A percentile compares a stretch with the other conserved stretches of the same genome.
phyloP scores from a whole-genome alignment of 1,284 basidiomycete species.

The Omphalotus olearius region DNA sequence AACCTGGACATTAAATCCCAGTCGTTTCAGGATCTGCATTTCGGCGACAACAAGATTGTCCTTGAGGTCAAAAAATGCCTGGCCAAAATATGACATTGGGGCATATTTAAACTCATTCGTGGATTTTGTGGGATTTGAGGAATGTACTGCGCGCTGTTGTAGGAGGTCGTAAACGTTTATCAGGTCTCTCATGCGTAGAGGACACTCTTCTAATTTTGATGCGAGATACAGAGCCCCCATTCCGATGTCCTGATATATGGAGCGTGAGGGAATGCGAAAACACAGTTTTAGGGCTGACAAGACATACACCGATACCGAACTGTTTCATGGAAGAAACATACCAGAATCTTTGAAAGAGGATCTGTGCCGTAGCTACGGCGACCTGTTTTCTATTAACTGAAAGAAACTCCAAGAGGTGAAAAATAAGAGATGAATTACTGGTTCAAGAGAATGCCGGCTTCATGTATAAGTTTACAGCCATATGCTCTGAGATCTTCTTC shows the following conservation, averaged over 20 bases:
- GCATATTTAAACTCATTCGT: slow-evolving; percentile 61
- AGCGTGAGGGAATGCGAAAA: neutral
- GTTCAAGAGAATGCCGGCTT: slow-evolving; percentile 86
- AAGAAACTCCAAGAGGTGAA: slow-evolving; percentile 11
- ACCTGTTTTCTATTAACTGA: slow-evolving; percentile 78
- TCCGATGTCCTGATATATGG: slow-evolving; percentile 69
- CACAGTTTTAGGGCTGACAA: slow-evolving; percentile 5
- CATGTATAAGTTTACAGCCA: slow-evolving; percentile 91
- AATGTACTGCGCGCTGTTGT: slow-evolving; percentile 56
- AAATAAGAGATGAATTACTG: slow-evolving; percentile 52
- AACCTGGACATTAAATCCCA: slow-evolving; percentile 87
- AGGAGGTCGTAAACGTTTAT: slow-evolving; percentile 93
- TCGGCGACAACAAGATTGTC: slow-evolving; percentile 91
- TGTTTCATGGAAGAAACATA: slow-evolving; percentile 92
- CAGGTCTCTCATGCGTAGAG: slow-evolving; percentile 86
- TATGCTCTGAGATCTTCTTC: slow-evolving; percentile 86
- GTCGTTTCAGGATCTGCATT: slow-evolving; percentile 95
- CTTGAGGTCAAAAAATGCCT: slow-evolving; percentile 82
- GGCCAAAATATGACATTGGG: slow-evolving; percentile 84
- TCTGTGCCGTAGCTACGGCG: slow-evolving; percentile 93
- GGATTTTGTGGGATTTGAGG: slow-evolving; percentile 24
- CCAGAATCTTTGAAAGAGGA: slow-evolving; percentile 96
- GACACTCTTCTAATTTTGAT: slow-evolving; percentile 94
- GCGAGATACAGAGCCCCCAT: slow-evolving; percentile 94
- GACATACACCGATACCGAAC: slow-evolving; percentile 82